Conservation (phyloP, 208 protist genomes). For the Lotmaria passim region DNA sequence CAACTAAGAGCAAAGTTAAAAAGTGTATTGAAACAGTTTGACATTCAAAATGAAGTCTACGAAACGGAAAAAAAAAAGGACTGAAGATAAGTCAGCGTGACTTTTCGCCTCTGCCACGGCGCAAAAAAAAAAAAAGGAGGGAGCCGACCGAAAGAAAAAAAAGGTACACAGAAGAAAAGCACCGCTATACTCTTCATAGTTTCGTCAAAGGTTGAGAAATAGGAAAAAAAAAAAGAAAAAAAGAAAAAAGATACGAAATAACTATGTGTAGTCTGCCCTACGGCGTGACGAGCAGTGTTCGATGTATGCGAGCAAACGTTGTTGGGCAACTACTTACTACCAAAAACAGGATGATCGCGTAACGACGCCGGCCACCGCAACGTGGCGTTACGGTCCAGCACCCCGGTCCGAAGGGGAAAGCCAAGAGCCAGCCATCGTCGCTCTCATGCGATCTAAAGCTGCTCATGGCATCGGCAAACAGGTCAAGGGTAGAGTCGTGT, state of each 20-base stretch:
- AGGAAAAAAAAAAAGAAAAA: background rate
- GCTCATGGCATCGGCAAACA: no score
- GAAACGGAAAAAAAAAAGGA: background rate
- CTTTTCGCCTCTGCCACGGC: background rate
- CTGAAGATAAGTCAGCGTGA: background rate
- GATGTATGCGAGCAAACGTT: background rate
- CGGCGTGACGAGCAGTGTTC: background rate
- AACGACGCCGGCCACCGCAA: no score
- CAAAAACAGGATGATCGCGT: no score
- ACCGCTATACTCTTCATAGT: no score
- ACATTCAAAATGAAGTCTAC: background rate
- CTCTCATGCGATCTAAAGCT: no score
- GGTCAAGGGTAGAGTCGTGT: no score
- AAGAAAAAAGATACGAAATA: background rate
- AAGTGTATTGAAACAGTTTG: background rate
- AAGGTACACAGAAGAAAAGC: background rate
- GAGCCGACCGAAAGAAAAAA: constrained; percentile 17
- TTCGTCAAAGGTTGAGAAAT: no score
- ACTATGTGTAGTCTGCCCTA: background rate
- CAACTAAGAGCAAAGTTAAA: background rate
- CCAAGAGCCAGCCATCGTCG: no score
- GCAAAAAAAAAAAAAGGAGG: constrained; percentile 1
- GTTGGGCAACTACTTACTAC: background rate
- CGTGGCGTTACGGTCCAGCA: no score
- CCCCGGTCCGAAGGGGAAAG: no score